Evolutionary conservation across 768 basidiomycete species (phyloP).

Genomic region (Amanita subjunquillea): DNA sequence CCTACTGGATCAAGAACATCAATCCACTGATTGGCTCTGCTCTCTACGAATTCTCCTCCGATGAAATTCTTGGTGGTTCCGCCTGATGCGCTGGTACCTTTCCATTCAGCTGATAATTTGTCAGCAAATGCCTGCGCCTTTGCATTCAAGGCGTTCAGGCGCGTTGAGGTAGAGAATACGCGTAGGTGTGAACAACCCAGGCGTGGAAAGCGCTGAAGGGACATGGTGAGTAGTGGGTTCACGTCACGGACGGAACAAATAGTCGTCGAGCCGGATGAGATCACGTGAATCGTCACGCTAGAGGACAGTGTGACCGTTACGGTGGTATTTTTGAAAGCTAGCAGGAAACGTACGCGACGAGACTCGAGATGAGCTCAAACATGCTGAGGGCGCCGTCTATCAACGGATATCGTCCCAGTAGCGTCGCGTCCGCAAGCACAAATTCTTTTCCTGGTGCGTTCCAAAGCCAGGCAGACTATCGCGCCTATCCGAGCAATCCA

Average conservation of each 20-base stretch:
- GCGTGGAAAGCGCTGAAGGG: conserved; percentile 20
- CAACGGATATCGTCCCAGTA: conserved; percentile 21
- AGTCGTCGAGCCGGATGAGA: background rate
- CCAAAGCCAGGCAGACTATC: conserved; percentile 8
- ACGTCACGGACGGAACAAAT: background rate
- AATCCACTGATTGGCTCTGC: conserved; percentile 68
- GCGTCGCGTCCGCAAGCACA: conserved; percentile 24
- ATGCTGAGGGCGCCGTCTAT: conserved; percentile 8
- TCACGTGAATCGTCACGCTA: background rate
- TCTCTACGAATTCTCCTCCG: conserved; percentile 82
- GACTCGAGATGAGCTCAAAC: conserved; percentile 2
- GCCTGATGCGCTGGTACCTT: conserved; percentile 81
- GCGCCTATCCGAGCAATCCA: conserved; percentile 8
- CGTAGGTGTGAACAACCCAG: conserved; percentile 18
- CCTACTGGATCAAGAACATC: conserved; percentile 85
- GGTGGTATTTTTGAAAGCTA: background rate
- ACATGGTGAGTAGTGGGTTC: conserved; percentile 15
- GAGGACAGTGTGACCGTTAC: background rate
- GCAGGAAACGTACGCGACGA: conserved; percentile 1
- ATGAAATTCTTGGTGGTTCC: conserved; percentile 88
- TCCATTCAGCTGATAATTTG: conserved; percentile 66
- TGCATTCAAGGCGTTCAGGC: conserved; percentile 39
- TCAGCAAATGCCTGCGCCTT: conserved; percentile 55
- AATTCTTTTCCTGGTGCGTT: conserved; percentile 19
- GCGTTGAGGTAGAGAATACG: conserved; percentile 34